These are phyloP conservation scores for Rhizopus sp. DNA, from an alignment of 371 early-diverging fungal genomes.

Conservation along the genomic window DNA sequence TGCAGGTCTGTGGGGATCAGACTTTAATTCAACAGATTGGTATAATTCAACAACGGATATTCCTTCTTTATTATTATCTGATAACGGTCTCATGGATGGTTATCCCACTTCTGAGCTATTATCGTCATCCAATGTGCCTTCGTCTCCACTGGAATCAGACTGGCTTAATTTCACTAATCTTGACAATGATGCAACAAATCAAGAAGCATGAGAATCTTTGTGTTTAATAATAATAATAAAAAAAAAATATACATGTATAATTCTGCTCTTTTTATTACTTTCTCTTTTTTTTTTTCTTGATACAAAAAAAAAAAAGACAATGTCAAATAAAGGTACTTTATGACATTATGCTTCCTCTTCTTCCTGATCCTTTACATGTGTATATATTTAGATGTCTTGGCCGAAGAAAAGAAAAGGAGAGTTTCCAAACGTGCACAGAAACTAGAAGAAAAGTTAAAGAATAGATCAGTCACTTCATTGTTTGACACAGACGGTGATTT, in stretches of 20 bases:
- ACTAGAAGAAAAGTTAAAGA: conserved; percentile 33
- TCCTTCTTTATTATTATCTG: background rate
- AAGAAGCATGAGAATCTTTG: background rate
- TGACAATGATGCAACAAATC: conserved; percentile 17
- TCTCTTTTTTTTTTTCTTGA: background rate
- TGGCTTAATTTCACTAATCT: conserved; percentile 32
- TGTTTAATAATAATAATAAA: background rate
- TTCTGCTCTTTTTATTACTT: background rate
- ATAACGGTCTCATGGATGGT: background rate
- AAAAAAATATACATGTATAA: background rate
- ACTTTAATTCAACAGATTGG: background rate
- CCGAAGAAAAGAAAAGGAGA: background rate
- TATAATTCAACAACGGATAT: background rate
- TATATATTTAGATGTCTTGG: background rate
- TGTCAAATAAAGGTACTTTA: conserved; percentile 5
- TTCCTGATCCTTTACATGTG: background rate
- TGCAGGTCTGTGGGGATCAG: background rate
- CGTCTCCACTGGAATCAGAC: conserved; percentile 9
- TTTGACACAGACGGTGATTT: conserved; percentile 55
- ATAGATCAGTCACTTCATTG: conserved; percentile 21
- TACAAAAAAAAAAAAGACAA: background rate
- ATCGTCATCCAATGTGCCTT: conserved; percentile 1
- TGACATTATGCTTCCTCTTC: background rate
- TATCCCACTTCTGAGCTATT: background rate
- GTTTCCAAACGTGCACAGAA: conserved; percentile 25